Evolutionary conservation across 2,329 filamentous ascomycete species (phyloP).

Genomic region (Cladosporium sp.): DNA sequence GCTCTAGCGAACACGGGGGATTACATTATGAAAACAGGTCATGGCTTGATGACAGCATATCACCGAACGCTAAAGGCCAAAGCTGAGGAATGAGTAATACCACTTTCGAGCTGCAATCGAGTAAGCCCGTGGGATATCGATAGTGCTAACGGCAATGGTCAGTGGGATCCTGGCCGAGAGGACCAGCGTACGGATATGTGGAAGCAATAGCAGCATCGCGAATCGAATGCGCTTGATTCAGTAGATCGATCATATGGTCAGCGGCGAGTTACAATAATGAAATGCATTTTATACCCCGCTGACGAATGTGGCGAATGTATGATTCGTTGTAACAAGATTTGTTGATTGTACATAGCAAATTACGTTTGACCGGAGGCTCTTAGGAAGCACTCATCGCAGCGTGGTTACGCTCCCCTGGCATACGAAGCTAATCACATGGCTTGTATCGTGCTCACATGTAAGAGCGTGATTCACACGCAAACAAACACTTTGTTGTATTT

Average conservation of each 20-base stretch:
- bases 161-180: neutral
- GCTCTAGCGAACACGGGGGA: neutral
- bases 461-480: neutral
- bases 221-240: neutral
- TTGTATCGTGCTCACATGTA: too few relatives aligned
- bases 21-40: neutral
- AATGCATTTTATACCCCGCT: neutral
- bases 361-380: neutral
- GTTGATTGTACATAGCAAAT: neutral
- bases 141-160: neutral
- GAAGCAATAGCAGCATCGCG: neutral
- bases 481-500: neutral
- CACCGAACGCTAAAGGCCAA: neutral
- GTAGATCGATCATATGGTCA: neutral
- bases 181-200: neutral
- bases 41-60: neutral
- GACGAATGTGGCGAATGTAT: neutral
- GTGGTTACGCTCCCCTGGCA: too few relatives aligned
- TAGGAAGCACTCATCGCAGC: neutral
- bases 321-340: neutral
- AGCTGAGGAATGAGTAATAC: neutral
- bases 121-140: neutral
- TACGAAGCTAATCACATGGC: neutral
- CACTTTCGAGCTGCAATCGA: neutral
- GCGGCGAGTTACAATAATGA: neutral